Evolutionary conservation across 192 early-diverging fungal genomes (phyloP).

Genomic region (Diversispora eburnea): DNA sequence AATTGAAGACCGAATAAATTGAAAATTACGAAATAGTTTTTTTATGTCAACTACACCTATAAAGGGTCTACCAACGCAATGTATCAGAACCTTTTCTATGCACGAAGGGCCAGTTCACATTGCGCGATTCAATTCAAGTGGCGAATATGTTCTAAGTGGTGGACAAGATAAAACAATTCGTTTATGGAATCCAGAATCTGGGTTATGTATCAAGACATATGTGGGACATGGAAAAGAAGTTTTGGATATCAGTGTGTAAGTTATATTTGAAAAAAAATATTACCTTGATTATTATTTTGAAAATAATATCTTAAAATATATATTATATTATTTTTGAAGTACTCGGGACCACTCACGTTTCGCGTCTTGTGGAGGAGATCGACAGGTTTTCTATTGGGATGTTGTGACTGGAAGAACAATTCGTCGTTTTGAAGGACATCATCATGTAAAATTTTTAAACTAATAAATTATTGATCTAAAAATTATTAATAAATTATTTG

Average conservation of each 20-base stretch:
- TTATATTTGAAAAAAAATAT: neutral
- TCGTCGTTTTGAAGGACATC: conserved; percentile 76
- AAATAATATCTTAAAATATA: neutral
- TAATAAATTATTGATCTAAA: neutral
- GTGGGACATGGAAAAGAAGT: conserved; percentile 85
- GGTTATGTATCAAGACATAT: conserved; percentile 71
- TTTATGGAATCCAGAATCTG: conserved; percentile 67
- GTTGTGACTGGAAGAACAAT: conserved; percentile 66
- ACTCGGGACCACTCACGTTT: conserved; percentile 61
- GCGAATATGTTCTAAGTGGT: conserved; percentile 81
- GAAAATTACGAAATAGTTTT: neutral
- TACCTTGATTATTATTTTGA: neutral
- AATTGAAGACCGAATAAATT: too few species aligned
- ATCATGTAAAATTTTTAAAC: conserved; percentile 45
- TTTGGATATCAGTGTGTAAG: conserved; percentile 64
- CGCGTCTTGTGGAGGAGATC: conserved; percentile 79
- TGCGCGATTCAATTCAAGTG: conserved; percentile 59
- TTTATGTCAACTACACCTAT: neutral
- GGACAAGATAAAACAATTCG: conserved; percentile 69
- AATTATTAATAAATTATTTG: neutral
- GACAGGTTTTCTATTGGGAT: conserved; percentile 84
- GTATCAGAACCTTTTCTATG: neutral
- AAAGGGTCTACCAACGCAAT: conserved; percentile 1
- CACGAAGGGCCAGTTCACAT: conserved; percentile 16
- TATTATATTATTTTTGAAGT: conserved; percentile 19